phyloP scores from a whole-genome alignment of 805 yeast species.

The Wickerhamiella sergipiensis region DNA sequence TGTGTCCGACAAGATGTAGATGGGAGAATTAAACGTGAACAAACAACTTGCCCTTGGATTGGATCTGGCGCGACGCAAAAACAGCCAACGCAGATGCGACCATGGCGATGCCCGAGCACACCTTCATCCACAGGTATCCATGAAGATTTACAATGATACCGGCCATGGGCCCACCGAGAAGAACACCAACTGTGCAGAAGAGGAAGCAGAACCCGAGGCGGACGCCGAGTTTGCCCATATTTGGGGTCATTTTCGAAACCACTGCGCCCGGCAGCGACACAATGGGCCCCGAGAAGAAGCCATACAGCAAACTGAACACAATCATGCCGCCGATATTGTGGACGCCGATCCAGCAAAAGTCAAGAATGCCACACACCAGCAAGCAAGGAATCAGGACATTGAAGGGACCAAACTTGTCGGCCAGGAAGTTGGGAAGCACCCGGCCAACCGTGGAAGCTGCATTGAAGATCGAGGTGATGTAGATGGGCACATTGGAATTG shows the following conservation, averaged over 20 bases:
- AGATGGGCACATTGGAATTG: slow-evolving; percentile 12
- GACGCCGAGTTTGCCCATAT: slow-evolving; percentile 19
- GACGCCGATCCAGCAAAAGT: slow-evolving; percentile 27
- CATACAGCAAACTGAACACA: slow-evolving; percentile 20
- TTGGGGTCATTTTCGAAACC: slow-evolving; percentile 20
- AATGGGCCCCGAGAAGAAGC: slow-evolving; percentile 23
- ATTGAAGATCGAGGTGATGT: slow-evolving; percentile 24
- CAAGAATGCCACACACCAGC: slow-evolving; percentile 21
- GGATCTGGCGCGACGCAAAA: neutral
- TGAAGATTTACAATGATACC: slow-evolving; percentile 17
- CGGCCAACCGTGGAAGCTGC: slow-evolving; percentile 36
- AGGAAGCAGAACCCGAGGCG: slow-evolving; percentile 51
- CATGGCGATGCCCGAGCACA: slow-evolving; percentile 6
- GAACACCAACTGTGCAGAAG: slow-evolving; percentile 36
- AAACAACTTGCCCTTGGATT: neutral
- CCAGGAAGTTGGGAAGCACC: slow-evolving; percentile 33
- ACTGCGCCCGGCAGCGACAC: slow-evolving; percentile 24
- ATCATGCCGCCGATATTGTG: slow-evolving; percentile 21
- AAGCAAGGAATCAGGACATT: slow-evolving; percentile 27
- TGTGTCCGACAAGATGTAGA: too few species aligned
- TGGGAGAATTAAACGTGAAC: neutral
- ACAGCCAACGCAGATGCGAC: neutral
- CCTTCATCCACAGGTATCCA: slow-evolving; percentile 16
- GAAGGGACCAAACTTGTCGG: slow-evolving; percentile 35
- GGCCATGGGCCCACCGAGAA: slow-evolving; percentile 23